phyloP scores from a whole-genome alignment of 805 yeast genomes.

The Metschnikowia chrysomelidarum region DNA sequence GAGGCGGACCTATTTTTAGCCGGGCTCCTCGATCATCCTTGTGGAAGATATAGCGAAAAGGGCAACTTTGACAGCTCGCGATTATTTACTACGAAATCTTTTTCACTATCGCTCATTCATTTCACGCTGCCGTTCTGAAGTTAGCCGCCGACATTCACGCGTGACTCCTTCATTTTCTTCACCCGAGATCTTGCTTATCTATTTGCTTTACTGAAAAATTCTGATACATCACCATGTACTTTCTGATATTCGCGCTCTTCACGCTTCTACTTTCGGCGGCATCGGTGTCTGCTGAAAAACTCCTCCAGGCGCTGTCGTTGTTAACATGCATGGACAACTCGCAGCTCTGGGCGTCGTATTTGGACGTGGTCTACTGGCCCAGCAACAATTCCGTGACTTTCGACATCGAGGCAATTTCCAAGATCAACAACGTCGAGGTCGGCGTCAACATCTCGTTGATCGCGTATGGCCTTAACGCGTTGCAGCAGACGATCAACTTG shows the following conservation, averaged over 20 bases:
- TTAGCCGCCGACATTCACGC: no score
- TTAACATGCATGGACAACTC: slow-evolving; percentile 92
- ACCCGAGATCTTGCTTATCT: no score
- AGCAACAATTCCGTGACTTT: slow-evolving; percentile 58
- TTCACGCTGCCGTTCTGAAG: no score
- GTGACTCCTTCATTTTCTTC: no score
- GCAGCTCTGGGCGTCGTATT: slow-evolving; percentile 77
- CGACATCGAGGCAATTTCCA: slow-evolving; percentile 74
- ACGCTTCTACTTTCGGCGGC: slow-evolving; percentile 6
- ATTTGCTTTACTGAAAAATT: no score
- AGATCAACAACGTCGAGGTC: slow-evolving; percentile 64
- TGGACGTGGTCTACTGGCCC: slow-evolving; percentile 75
- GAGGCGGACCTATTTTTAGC: no score
- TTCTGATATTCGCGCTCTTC: slow-evolving; percentile 4
- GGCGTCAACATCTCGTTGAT: slow-evolving; percentile 63
- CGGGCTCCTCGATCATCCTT: no score
- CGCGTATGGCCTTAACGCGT: slow-evolving; percentile 75
- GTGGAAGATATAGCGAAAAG: no score
- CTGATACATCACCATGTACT: no score
- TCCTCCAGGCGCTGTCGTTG: slow-evolving; percentile 60
- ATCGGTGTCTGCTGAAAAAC: slow-evolving; percentile 21
- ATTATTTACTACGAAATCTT: no score
- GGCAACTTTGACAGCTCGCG: no score
- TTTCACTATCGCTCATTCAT: no score
- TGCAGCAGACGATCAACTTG: slow-evolving; percentile 54